Base-by-base conservation (phyloP, 2,329 filamentous ascomycete species). In the Clarireedia sp. region DNA sequence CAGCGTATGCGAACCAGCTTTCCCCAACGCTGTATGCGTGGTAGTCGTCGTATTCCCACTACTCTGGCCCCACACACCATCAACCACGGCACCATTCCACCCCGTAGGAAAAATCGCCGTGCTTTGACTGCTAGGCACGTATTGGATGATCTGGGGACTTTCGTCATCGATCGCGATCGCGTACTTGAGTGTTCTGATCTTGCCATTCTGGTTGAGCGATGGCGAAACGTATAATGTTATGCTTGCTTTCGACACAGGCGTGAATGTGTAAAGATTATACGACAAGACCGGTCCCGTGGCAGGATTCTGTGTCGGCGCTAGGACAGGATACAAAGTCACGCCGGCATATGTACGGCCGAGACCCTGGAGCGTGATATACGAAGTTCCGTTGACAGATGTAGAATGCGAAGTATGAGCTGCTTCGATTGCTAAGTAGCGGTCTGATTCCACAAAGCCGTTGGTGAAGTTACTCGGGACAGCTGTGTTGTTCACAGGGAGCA, bases 251-350 rank as follows among this genome's bases (percentile, higher is more conserved):
- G 60, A 47, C 19, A 67, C 66, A 55, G 75, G 74, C 44, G 76
- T 79, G 70, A 83, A 86, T 12, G 82, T 73, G 67, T 82, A 86
- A 56, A 86, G 63, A 51, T 78, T 73, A 65, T 85, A 87, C 60
- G 81, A 77, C 8, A 86, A 73, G 4, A 75, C 75, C 0, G 82
- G 81, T 0, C 73, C 78, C 10, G 73, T 72, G 3, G 71, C 71
- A 0, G 77, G 65, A 2, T 73, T 69, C 36, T 81, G 74, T 16
- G 79, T 78, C 41, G 75, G 72, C 0, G 77, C 73, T 19, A 74
- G 71, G 33, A 75, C 74, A 1, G 81, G 80, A 62, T 74, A 74
- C 5, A 86, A 70, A 0, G 79, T 79, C 3, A 86, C 75, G 17
- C 80, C 82, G 0, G 77, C 78, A 1, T 77, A 69, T 0, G 80